phyloP scores from a whole-genome alignment of 441 rosid species.

The Aleurites moluccanus region DNA sequence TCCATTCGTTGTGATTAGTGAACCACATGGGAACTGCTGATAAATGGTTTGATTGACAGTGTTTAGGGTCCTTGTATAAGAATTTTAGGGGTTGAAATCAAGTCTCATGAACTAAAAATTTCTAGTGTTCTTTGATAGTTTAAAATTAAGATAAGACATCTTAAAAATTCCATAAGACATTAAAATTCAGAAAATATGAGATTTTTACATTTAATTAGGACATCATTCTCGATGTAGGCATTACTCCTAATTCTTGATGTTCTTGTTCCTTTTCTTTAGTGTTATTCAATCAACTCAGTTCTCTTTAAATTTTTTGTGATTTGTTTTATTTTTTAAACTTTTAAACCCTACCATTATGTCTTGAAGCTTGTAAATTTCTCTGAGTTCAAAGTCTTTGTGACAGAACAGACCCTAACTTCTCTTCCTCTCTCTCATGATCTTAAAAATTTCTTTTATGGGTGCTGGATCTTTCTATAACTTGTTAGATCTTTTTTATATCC shows the following conservation, averaged over 20 bases:
- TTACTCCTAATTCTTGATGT: not conserved
- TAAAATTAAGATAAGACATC: not conserved
- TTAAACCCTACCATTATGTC: too few relatives aligned
- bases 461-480: not conserved
- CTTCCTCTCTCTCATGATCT: not conserved
- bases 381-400: not conserved
- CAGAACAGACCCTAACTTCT: not conserved
- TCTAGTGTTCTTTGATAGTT: not conserved
- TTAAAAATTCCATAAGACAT: not conserved
- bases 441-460: not conserved
- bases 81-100: not conserved
- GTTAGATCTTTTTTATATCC: too few relatives aligned
- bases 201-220: not conserved
- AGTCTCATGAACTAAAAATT: too few relatives aligned
- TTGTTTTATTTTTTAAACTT: too few relatives aligned
- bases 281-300: not conserved
- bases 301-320: too few relatives aligned
- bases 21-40: not conserved
- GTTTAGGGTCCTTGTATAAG: not conserved
- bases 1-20: too few relatives aligned
- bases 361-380: too few relatives aligned
- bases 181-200: not conserved
- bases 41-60: not conserved
- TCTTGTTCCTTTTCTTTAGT: too few relatives aligned
- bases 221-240: too few relatives aligned